phyloP scores from a whole-genome alignment of 2,329 filamentous ascomycete genomes.

The Spiromastix sp. region DNA sequence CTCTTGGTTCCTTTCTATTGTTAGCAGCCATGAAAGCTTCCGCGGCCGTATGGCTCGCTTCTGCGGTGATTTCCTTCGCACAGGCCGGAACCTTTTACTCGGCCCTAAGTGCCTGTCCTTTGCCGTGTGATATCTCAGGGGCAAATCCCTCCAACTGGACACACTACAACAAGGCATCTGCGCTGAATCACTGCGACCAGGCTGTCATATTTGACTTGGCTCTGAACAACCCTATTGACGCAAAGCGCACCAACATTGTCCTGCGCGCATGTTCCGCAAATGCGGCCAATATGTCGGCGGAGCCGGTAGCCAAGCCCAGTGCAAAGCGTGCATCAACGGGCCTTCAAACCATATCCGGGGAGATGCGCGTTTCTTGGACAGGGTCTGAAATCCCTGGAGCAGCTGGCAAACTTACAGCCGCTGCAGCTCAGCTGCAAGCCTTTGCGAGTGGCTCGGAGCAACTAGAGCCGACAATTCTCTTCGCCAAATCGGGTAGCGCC shows the following conservation, averaged over 20 bases:
- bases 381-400: not conserved
- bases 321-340: not conserved
- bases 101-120: not conserved
- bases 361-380: not conserved
- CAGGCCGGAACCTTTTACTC: too few relatives aligned
- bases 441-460: not conserved
- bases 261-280: slow-evolving; percentile 5
- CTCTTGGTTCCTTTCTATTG: too few relatives aligned
- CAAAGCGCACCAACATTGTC: not conserved
- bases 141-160: slow-evolving; percentile 8
- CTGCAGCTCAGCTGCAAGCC: not conserved
- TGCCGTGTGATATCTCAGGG: not conserved
- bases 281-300: not conserved
- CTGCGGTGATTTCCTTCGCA: too few relatives aligned
- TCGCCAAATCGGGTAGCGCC: slow-evolving; percentile 5
- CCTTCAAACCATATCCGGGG: not conserved
- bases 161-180: not conserved
- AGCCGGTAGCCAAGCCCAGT: not conserved
- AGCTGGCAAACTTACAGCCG: not conserved
- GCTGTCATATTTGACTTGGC: slow-evolving; percentile 8
- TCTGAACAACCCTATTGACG: slow-evolving; percentile 5
- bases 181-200: slow-evolving; percentile 3
- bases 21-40: too few relatives aligned
- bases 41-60: too few relatives aligned
- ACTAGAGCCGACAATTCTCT: slow-evolving; percentile 6